Evolutionary conservation across 441 rosid genomes (phyloP).

Genomic region (Bruguiera hainesii): DNA sequence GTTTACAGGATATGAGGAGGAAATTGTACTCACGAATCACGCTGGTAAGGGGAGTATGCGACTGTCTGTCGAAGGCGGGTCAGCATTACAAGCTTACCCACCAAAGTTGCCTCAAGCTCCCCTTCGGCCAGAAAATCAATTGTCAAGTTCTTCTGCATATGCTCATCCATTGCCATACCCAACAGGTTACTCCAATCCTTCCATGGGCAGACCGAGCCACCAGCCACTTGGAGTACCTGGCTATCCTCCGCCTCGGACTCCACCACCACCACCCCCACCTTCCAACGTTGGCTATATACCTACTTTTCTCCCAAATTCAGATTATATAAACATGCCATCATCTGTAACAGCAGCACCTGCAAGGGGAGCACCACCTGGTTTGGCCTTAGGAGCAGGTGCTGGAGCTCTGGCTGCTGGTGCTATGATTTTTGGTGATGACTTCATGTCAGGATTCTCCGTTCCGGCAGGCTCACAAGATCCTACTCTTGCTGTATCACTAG

Average conservation of each 20-base stretch:
- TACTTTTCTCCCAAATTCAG: conserved; percentile 48
- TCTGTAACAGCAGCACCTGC: conserved; percentile 27
- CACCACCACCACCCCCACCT: conserved; percentile 64
- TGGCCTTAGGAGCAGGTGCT: conserved; percentile 56
- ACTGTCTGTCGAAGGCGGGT: conserved; percentile 23
- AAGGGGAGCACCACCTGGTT: conserved; percentile 40
- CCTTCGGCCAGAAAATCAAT: conserved; percentile 24
- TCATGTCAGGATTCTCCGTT: conserved; percentile 58
- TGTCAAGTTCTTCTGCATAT: conserved; percentile 24
- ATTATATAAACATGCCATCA: conserved; percentile 53
- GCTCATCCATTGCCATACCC: conserved; percentile 32
- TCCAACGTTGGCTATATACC: conserved; percentile 54
- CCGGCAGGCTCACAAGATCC: conserved; percentile 50
- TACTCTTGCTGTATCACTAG: conserved; percentile 43
- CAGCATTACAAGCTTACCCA: conserved; percentile 26
- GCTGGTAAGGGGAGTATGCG: conserved; percentile 15
- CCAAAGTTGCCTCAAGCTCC: conserved; percentile 34
- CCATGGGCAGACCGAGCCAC: conserved; percentile 34
- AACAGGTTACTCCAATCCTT: conserved; percentile 32
- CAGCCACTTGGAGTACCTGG: conserved; percentile 36
- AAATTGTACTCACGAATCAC: conserved; percentile 38
- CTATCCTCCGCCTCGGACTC: conserved; percentile 38
- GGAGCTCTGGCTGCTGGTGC: conserved; percentile 84
- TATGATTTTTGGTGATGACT: conserved; percentile 66
- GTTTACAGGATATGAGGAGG: conserved; percentile 58